Evolutionary conservation across 768 basidiomycete genomes (phyloP), one percentile per base, ranked within the genome.

Genomic region (Mycena metata): DNA sequence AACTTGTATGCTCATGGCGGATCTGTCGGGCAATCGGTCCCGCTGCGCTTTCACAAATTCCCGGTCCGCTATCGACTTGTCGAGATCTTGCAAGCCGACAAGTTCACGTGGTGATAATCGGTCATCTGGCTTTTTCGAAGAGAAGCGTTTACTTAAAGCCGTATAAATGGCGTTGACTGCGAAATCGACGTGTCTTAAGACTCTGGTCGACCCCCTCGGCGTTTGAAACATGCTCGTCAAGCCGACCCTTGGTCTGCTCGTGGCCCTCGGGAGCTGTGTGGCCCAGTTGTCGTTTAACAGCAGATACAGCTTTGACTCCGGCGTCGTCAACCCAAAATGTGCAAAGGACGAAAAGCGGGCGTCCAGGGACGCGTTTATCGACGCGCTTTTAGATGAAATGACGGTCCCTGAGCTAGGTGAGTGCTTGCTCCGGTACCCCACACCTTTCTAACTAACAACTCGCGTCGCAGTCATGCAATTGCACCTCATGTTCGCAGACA

Each of bases 401-500:
- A 71, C 62, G 13, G 61, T 66, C 42, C 56, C 64, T 35, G 69
- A 71, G 62, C 66, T 71, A 21, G 62, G 69, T 71, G 35, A 24
- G 69, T 64, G 13, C 19, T 15, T 43, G 13, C 49, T 42, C 8
- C 33, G 0, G 6, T 12, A 19, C 41, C 30, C 15, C 13, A 13
- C 12, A 17, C 5, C 21, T 21, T 45, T 10, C 60, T 64, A 3
- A n/a, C n/a, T n/a, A n/a, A 69, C 35, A 11, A 41, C 30, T 9
- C 39, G 43, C 26, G 21, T 24, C 36, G 17, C 41, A 71, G 70
- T 67, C 5, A 57, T 71, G 17, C 70, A 71, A 42, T 15, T 71
- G 49, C 70, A 71, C 52, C 66, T 71, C n/a, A 68, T 71, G 70
- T 71, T 71, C 19, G 70, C 70, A 16, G 70, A 71, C 42, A 71